Percentiles rank a stretch among this genome's conserved stretches.
These are phyloP conservation scores for Epichloe aotearoae DNA, from an alignment of 2,329 filamentous ascomycete genomes.

Conservation along the genomic window DNA sequence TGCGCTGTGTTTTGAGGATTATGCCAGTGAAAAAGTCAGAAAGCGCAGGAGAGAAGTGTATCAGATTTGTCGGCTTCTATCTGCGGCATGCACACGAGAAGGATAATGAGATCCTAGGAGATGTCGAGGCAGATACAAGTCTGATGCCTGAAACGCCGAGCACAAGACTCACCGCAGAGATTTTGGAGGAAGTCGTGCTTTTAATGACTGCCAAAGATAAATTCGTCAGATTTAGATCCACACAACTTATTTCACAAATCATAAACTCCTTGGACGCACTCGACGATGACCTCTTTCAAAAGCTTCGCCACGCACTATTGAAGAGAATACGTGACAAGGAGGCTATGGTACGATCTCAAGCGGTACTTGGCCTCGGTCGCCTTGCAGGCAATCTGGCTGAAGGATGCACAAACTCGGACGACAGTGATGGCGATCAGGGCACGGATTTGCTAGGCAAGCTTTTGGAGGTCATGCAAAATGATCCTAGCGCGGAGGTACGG, in stretches of 20 bases:
- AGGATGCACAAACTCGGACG: conserved; percentile 55
- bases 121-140: conserved; percentile 54
- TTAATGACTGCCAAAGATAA: conserved; percentile 85
- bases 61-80: conserved; percentile 82
- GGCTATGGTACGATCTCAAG: conserved; percentile 80
- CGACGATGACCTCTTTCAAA: conserved; percentile 81
- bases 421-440: conserved; percentile 48
- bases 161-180: conserved; percentile 59
- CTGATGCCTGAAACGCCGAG: conserved; percentile 72
- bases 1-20: conserved; percentile 67
- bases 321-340: conserved; percentile 91
- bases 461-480: conserved; percentile 80
- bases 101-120: conserved; percentile 54
- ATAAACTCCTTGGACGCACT: conserved; percentile 87
- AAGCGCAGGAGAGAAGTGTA: conserved; percentile 68
- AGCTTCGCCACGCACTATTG: conserved; percentile 64
- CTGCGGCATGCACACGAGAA: conserved; percentile 58
- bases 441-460: conserved; percentile 70
- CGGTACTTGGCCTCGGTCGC: conserved; percentile 77
- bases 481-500: conserved; percentile 86
- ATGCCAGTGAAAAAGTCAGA: conserved; percentile 94
- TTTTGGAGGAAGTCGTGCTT: conserved; percentile 62
- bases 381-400: conserved; percentile 68
- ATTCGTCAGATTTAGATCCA: conserved; percentile 75
- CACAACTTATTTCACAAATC: conserved; percentile 80